These are phyloP conservation scores for Carex cristatella DNA, from an alignment of 176 grass and related monocot genomes.

Conservation along the genomic window DNA sequence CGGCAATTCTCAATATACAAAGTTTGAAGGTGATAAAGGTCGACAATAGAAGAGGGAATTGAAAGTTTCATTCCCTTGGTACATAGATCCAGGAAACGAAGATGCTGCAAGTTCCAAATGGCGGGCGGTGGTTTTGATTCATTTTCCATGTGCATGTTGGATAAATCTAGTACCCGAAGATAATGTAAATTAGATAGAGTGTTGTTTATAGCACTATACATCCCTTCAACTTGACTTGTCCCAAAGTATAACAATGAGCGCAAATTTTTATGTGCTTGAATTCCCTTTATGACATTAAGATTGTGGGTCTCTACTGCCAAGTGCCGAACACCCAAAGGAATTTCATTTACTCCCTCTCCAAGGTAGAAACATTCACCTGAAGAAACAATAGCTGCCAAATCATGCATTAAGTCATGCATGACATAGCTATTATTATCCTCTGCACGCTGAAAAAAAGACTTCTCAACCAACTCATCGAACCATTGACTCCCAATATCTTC, in stretches of 20 bases:
- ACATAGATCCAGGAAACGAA: conserved; percentile 42
- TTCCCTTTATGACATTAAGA: conserved; percentile 6
- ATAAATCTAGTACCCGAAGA: conserved; percentile 37
- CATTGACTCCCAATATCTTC: conserved; percentile 40
- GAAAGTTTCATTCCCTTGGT: conserved; percentile 23
- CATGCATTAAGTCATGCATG: conserved; percentile 51
- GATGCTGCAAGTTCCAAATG: conserved; percentile 32
- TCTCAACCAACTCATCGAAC: conserved; percentile 38
- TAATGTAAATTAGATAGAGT: conserved; percentile 28
- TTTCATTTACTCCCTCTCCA: conserved; percentile 14
- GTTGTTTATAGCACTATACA: conserved; percentile 16
- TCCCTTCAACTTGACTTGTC: not conserved
- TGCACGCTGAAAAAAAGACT: conserved; percentile 38
- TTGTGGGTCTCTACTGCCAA: conserved; percentile 29
- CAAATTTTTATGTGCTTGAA: conserved; percentile 26
- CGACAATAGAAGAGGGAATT: conserved; percentile 20
- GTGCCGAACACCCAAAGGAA: conserved; percentile 31
- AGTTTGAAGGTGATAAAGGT: conserved; percentile 43
- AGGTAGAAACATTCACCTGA: conserved; percentile 30
- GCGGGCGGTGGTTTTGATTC: not conserved
- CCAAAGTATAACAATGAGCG: conserved; percentile 34
- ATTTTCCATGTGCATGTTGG: conserved; percentile 16
- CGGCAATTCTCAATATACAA: conserved; percentile 25
- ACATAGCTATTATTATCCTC: conserved; percentile 22
- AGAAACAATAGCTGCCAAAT: conserved; percentile 40